A percentile compares a stretch with the other conserved stretches of the same genome.
phyloP scores from a whole-genome alignment of 805 yeast genomes.

The Metschnikowia kunwiensis region DNA sequence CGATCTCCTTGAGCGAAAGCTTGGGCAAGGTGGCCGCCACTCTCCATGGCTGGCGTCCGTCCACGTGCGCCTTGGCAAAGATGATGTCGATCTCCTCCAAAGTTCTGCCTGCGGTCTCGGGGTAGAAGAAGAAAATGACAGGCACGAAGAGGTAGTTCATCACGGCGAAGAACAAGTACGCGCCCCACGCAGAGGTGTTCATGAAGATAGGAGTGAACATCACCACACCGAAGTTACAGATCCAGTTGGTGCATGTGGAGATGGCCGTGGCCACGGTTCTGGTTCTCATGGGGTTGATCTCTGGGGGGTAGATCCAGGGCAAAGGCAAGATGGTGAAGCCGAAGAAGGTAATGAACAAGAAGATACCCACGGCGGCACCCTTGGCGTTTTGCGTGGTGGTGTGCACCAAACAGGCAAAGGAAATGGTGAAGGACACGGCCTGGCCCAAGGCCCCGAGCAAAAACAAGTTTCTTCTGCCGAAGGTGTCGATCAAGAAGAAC shows the following conservation, averaged over 20 bases:
- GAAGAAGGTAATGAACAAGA: conserved; percentile 43
- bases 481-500: conserved; percentile 40
- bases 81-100: conserved; percentile 54
- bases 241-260: conserved; percentile 46
- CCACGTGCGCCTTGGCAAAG: conserved; percentile 58
- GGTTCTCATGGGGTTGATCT: conserved; percentile 45
- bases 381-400: conserved; percentile 34
- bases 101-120: conserved; percentile 44
- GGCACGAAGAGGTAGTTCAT: conserved; percentile 47
- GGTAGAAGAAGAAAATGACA: conserved; percentile 51
- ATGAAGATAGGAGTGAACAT: conserved; percentile 46
- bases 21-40: conserved; percentile 64
- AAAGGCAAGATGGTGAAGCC: conserved; percentile 44
- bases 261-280: conserved; percentile 44
- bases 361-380: conserved; percentile 46
- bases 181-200: conserved; percentile 37
- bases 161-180: conserved; percentile 41
- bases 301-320: conserved; percentile 49
- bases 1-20: conserved; percentile 54
- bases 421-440: conserved; percentile 37
- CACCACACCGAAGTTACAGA: conserved; percentile 43
- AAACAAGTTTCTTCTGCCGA: conserved; percentile 46
- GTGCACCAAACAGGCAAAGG: conserved; percentile 40
- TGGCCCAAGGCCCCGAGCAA: conserved; percentile 43
- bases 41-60: conserved; percentile 56